Conservation (phyloP, 805 yeast genomes). For the Metschnikowia lachancei region DNA sequence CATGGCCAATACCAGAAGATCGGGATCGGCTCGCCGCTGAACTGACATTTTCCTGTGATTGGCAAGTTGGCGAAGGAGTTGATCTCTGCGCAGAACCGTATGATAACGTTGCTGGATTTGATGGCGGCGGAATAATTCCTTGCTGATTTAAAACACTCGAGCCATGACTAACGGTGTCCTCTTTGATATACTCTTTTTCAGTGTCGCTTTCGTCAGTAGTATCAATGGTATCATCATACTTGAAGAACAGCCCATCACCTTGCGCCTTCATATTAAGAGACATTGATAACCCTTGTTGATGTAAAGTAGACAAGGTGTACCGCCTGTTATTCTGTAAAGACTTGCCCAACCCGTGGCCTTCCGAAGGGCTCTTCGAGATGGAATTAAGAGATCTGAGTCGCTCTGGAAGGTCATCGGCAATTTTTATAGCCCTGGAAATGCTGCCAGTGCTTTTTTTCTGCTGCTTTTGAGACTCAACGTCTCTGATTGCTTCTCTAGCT, state of each 20-base stretch:
- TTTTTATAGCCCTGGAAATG: constrained; percentile 11
- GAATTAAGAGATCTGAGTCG: constrained; percentile 25
- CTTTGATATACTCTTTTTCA: constrained; percentile 20
- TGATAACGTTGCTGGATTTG: not conserved
- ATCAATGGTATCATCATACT: constrained; percentile 24
- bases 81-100: not conserved
- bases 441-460: constrained; percentile 2
- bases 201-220: constrained; percentile 27
- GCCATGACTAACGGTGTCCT: constrained; percentile 6
- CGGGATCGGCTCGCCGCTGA: not conserved
- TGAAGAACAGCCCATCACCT: constrained; percentile 29
- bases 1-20: not conserved
- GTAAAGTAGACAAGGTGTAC: constrained; percentile 61
- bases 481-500: constrained; percentile 47
- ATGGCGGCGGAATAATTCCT: constrained; percentile 4
- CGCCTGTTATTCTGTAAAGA: constrained; percentile 35
- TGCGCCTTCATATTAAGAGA: constrained; percentile 73
- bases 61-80: not conserved
- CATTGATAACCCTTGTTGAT: constrained; percentile 63
- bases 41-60: not conserved
- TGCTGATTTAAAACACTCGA: constrained; percentile 8
- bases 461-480: constrained; percentile 33
- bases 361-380: constrained; percentile 18
- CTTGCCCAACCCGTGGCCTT: constrained; percentile 14
- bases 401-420: constrained; percentile 13